A percentile compares a stretch with the other conserved stretches of the same genome.
These are phyloP conservation scores for Suhomyces vadensis DNA, from an alignment of 805 yeast genomes.

Conservation along the genomic window DNA sequence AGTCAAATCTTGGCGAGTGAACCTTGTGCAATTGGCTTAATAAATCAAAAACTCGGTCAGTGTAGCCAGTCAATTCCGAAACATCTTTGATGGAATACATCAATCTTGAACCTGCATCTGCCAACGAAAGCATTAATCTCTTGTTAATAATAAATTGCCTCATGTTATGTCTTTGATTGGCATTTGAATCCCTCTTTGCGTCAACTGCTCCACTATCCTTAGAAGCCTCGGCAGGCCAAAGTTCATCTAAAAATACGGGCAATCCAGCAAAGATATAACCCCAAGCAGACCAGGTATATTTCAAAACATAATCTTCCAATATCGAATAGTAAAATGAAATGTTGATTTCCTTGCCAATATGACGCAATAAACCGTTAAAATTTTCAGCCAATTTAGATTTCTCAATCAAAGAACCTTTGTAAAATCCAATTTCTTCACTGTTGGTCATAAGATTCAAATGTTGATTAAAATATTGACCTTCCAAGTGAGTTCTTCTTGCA, in stretches of 20 bases:
- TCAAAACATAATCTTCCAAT: conserved; percentile 81
- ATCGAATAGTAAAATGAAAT: conserved; percentile 67
- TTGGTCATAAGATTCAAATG: conserved; percentile 84
- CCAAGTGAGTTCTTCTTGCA: conserved; percentile 71
- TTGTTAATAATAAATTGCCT: conserved; percentile 88
- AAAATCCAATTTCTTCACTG: conserved; percentile 92
- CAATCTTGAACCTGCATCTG: conserved; percentile 92
- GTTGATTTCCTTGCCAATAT: conserved; percentile 54
- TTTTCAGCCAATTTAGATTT: conserved; percentile 61
- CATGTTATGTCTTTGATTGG: conserved; percentile 59
- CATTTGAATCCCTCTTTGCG: conserved; percentile 1
- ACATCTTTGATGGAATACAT: conserved; percentile 94
- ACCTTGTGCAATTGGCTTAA: conserved; percentile 79
- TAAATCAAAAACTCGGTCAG: conserved; percentile 79
- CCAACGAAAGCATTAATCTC: conserved; percentile 83
- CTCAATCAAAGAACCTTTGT: conserved; percentile 84
- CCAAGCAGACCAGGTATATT: conserved; percentile 92
- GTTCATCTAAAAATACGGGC: conserved; percentile 72
- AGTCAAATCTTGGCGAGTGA: conserved; percentile 61
- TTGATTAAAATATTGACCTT: conserved; percentile 85
- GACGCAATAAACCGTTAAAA: conserved; percentile 56
- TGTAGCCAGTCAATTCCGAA: conserved; percentile 87
- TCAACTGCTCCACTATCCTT: conserved; percentile 23
- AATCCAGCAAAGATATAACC: conserved; percentile 90
- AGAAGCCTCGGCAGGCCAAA: conserved; percentile 30